phyloP scores from a whole-genome alignment of 2,329 filamentous ascomycete genomes.

The Fusarium zealandicum region DNA sequence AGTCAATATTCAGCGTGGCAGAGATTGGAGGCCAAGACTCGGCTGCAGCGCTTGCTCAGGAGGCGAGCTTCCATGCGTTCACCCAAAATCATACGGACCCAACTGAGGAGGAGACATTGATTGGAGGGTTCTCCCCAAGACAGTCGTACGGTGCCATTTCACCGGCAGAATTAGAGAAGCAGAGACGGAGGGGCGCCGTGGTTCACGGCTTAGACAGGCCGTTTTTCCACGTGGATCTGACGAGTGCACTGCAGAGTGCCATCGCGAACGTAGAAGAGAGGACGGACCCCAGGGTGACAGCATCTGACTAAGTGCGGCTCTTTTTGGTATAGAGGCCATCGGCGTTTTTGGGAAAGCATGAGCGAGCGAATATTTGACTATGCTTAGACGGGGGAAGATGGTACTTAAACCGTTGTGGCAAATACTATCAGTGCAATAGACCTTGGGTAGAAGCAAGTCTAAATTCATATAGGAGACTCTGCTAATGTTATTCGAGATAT shows the following conservation, averaged over 20 bases:
- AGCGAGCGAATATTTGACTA: slow-evolving; percentile 6
- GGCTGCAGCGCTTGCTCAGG: slow-evolving; percentile 73
- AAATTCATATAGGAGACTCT: too few species aligned
- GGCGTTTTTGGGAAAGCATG: slow-evolving; percentile 4
- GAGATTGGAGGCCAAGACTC: slow-evolving; percentile 78
- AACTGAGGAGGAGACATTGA: slow-evolving; percentile 49
- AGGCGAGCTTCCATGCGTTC: slow-evolving; percentile 57
- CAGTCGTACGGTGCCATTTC: slow-evolving; percentile 30
- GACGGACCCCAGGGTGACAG: slow-evolving; percentile 42
- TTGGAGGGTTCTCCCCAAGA: slow-evolving; percentile 10
- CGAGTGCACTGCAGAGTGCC: slow-evolving; percentile 85
- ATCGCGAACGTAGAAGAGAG: slow-evolving; percentile 77
- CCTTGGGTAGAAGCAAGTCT: too few species aligned
- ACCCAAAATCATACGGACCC: slow-evolving; percentile 43
- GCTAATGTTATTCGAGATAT: too few species aligned
- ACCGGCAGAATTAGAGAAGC: slow-evolving; percentile 44
- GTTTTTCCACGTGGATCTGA: slow-evolving; percentile 92
- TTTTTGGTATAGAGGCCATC: not conserved
- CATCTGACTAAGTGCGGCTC: slow-evolving; percentile 1
- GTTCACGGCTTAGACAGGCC: slow-evolving; percentile 89
- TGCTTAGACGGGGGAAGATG: too few species aligned
- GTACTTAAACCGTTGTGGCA: too few species aligned
- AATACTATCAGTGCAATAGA: too few species aligned
- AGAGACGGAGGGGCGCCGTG: slow-evolving; percentile 63
- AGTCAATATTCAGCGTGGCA: slow-evolving; percentile 93